Evolutionary conservation across 257 asterid species (phyloP).

Genomic region (Jasminum sambac): DNA sequence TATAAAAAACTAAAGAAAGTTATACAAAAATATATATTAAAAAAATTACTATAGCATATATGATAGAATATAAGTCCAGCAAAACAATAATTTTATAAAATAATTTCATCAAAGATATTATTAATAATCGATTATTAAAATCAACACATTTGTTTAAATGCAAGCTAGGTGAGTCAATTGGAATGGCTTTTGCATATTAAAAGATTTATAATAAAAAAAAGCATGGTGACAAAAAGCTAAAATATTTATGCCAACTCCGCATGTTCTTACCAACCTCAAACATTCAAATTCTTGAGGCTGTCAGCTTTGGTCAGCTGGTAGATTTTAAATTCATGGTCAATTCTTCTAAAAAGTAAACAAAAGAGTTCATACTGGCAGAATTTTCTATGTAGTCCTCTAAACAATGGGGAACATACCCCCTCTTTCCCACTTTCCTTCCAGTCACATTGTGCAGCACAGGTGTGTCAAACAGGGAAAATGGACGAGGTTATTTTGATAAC

Average conservation of each 20-base stretch:
- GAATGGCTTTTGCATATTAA: no score
- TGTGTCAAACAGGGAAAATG: not conserved
- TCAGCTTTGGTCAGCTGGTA: not conserved
- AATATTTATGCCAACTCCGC: not conserved
- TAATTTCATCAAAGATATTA: no score
- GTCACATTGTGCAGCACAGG: not conserved
- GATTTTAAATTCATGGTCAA: not conserved
- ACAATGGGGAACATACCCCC: not conserved
- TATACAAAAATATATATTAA: no score
- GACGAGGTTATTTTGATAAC: not conserved
- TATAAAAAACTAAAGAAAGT: no score
- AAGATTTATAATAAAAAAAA: no score
- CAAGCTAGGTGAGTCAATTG: no score
- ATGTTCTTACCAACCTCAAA: not conserved
- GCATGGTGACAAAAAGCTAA: not conserved
- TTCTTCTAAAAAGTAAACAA: not conserved
- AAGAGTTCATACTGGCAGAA: not conserved
- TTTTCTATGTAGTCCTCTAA: not conserved
- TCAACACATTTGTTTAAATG: no score
- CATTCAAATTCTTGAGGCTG: not conserved
- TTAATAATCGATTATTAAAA: no score
- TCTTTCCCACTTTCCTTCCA: not conserved
- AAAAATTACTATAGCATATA: no score
- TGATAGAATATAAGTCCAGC: no score
- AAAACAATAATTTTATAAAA: no score